phyloP scores from a whole-genome alignment of 108 stramenopile genomes.

The Skeletonema costatum region DNA sequence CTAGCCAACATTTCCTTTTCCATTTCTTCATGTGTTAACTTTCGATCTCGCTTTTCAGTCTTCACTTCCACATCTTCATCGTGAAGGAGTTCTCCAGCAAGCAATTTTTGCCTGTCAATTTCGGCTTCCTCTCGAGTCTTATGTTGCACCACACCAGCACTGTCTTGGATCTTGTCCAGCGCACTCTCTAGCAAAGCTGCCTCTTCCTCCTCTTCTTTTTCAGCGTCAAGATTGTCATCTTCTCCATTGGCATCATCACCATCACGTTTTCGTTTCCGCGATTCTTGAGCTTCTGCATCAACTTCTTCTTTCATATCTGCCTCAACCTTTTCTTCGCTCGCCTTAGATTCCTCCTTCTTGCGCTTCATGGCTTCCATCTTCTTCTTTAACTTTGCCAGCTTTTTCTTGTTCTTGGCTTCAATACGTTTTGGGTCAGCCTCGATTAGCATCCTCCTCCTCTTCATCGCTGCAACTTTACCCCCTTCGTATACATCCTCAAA shows the following conservation, averaged over 20 bases:
- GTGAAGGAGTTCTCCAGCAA: conserved; percentile 67
- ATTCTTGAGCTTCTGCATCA: conserved; percentile 17
- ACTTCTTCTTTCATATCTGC: conserved; percentile 33
- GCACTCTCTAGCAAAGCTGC: conserved; percentile 76
- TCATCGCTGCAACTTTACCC: conserved; percentile 85
- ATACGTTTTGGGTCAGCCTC: conserved; percentile 78
- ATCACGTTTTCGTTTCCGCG: conserved; percentile 40
- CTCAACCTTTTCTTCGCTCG: conserved; percentile 21
- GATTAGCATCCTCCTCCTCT: conserved; percentile 69
- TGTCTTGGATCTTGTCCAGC: conserved; percentile 64
- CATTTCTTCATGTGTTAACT: conserved; percentile 57
- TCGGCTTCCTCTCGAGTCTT: conserved; percentile 88
- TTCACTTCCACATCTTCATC: conserved; percentile 56
- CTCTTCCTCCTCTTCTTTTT: conserved; percentile 56
- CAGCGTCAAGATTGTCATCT: conserved; percentile 22
- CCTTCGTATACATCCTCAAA: conserved; percentile 84
- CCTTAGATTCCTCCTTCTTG: conserved; percentile 59
- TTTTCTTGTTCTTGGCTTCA: conserved; percentile 60
- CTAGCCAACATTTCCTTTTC: conserved; percentile 68
- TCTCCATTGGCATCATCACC: conserved; percentile 33
- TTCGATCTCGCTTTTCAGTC: conserved; percentile 22
- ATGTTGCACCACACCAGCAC: conserved; percentile 42
- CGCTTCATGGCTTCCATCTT: conserved; percentile 80
- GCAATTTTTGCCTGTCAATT: conserved; percentile 70
- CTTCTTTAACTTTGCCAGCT: conserved; percentile 72